Conservation (phyloP, 768 basidiomycete species). For the Tulasnella sp. region DNA sequence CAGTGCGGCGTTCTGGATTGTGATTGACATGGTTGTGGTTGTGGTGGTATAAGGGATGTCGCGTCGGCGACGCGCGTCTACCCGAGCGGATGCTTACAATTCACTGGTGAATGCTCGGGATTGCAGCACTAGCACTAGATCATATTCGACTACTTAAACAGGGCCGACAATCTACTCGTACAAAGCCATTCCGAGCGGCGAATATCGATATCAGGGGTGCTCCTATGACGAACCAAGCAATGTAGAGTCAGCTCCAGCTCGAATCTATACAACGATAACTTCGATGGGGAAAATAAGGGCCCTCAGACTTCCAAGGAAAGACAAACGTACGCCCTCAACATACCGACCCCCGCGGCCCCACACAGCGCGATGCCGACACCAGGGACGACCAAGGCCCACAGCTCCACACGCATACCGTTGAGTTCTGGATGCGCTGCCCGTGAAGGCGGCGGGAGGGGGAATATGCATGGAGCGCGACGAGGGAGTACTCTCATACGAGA, state of each 20-base stretch:
- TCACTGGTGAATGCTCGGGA: neutral
- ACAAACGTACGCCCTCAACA: constrained; percentile 54
- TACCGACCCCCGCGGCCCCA: constrained; percentile 55
- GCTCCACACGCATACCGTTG: constrained; percentile 38
- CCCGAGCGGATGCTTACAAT: neutral
- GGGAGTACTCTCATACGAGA: constrained; percentile 56
- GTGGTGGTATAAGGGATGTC: neutral
- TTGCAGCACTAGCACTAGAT: too few relatives aligned
- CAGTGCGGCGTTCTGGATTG: constrained; percentile 16
- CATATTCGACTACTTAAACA: too few relatives aligned
- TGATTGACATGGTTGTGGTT: constrained; percentile 6
- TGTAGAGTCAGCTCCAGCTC: neutral
- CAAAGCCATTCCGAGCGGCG: neutral
- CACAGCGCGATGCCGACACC: constrained; percentile 53
- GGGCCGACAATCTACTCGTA: neutral
- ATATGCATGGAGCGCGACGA: constrained; percentile 53
- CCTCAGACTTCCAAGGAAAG: constrained; percentile 89
- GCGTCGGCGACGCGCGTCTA: constrained; percentile 5
- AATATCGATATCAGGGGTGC: neutral
- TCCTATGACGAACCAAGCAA: neutral
- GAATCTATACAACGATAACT: neutral
- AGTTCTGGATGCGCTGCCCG: constrained; percentile 41
- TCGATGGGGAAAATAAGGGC: neutral
- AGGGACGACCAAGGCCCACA: constrained; percentile 47
- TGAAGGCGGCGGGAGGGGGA: constrained; percentile 44